phyloP scores from a whole-genome alignment of 140 eudicot species.

The Cichorium intybus region DNA sequence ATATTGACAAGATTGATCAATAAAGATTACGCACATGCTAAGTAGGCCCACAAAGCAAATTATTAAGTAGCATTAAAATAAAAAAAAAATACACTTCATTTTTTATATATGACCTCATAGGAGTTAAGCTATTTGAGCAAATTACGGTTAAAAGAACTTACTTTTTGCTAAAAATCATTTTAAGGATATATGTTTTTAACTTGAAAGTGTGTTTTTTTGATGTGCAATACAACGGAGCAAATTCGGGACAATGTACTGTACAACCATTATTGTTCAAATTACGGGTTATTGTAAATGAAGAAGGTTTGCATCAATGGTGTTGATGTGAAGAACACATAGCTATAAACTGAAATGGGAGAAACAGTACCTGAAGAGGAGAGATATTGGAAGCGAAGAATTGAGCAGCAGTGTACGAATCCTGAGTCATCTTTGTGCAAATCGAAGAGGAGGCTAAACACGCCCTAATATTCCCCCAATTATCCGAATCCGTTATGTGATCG shows the following conservation, averaged over 20 bases:
- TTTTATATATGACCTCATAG: too few relatives aligned
- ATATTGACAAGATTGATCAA: constrained; percentile 6
- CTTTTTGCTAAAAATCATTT: not conserved
- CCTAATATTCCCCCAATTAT: constrained; percentile 70
- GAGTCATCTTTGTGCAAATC: constrained; percentile 55
- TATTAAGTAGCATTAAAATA: not conserved
- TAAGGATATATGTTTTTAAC: too few relatives aligned
- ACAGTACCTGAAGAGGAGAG: constrained; percentile 69
- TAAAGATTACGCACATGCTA: not conserved
- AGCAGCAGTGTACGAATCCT: constrained; percentile 45
- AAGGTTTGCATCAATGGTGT: constrained; percentile 1
- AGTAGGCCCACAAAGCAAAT: constrained; percentile 2
- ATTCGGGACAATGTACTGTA: constrained; percentile 13
- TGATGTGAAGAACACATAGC: not conserved
- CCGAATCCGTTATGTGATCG: constrained; percentile 52
- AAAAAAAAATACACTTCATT: too few relatives aligned
- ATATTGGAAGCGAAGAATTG: constrained; percentile 63
- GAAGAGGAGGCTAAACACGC: constrained; percentile 61
- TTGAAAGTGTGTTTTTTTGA: too few relatives aligned
- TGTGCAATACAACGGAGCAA: not conserved
- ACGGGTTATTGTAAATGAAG: not conserved
- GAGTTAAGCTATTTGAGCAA: not conserved
- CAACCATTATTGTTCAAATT: not conserved
- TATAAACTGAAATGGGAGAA: not conserved
- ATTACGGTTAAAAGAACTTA: not conserved